A percentile compares a stretch with the other conserved stretches of the same genome.
phyloP scores from a whole-genome alignment of 176 grass and related monocot species.

The Avena insularis region DNA sequence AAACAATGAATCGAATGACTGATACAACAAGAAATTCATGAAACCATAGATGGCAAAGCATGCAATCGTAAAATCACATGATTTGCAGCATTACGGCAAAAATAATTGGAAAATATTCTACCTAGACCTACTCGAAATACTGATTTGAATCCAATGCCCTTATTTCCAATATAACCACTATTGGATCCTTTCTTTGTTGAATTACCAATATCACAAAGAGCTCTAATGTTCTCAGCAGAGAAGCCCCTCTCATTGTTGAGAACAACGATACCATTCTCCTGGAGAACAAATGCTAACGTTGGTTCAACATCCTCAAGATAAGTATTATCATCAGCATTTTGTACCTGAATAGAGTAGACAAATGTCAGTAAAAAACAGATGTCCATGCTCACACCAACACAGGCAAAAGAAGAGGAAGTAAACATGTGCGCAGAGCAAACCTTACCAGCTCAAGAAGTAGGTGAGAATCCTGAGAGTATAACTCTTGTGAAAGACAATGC shows the following conservation, averaged over 20 bases:
- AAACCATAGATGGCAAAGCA: conserved; percentile 16
- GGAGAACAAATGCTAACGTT: conserved; percentile 90
- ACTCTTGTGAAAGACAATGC: conserved; percentile 95
- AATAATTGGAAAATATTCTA: conserved; percentile 40
- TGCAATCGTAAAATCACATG: neutral
- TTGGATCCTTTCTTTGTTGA: conserved; percentile 95
- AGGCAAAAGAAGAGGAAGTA: conserved; percentile 32
- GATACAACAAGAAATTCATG: conserved; percentile 10
- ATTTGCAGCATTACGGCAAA: conserved; percentile 5
- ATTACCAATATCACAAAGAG: conserved; percentile 95
- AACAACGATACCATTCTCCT: conserved; percentile 83
- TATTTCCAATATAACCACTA: conserved; percentile 94
- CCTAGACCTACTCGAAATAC: conserved; percentile 83
- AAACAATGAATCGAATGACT: neutral
- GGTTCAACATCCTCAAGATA: conserved; percentile 79
- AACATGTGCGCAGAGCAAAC: conserved; percentile 28
- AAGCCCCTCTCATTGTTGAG: conserved; percentile 94
- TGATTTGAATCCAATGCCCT: conserved; percentile 99
- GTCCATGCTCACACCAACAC: neutral
- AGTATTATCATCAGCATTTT: conserved; percentile 97
- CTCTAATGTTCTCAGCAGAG: conserved; percentile 88
- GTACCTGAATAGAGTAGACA: conserved; percentile 65
- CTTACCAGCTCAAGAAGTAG: conserved; percentile 59
- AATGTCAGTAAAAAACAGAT: conserved; percentile 46
- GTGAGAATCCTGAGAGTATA: conserved; percentile 99